Percentiles rank a stretch among this genome's conserved stretches.
These are phyloP conservation scores for Paecilomyces sp. DNA, from an alignment of 2,329 filamentous ascomycete genomes.

Conservation along the genomic window DNA sequence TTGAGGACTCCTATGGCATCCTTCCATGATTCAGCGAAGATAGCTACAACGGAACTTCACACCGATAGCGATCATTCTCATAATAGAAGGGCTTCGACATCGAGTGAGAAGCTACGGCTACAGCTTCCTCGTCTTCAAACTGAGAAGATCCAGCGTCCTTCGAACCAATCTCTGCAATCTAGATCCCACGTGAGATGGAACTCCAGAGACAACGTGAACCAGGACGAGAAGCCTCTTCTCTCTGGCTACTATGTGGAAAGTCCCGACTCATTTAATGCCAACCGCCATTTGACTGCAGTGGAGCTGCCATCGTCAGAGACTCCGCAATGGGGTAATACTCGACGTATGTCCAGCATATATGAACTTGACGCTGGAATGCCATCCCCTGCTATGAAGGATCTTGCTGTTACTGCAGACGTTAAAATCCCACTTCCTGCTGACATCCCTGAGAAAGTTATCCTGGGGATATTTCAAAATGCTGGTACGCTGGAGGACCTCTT, in stretches of 20 bases:
- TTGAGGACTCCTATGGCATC: not conserved
- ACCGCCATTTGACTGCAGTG: not conserved
- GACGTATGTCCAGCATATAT: constrained; percentile 16
- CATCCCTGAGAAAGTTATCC: constrained; percentile 44
- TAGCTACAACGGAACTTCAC: not conserved
- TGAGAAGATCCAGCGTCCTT: not conserved
- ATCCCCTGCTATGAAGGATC: constrained; percentile 7
- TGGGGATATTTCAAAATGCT: constrained; percentile 45
- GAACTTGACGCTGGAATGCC: constrained; percentile 24
- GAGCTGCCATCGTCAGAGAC: not conserved
- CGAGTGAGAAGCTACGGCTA: constrained; percentile 15
- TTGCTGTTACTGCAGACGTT: constrained; percentile 5
- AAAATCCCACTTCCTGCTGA: constrained; percentile 31
- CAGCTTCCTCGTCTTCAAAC: constrained; percentile 19
- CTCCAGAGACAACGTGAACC: not conserved
- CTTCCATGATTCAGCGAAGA: not conserved
- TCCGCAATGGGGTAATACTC: not conserved
- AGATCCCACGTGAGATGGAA: not conserved
- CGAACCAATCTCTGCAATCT: not conserved
- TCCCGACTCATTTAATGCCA: not conserved
- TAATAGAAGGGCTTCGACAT: constrained; percentile 9
- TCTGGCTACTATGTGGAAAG: not conserved
- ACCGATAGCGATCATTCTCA: not conserved
- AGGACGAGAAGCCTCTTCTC: not conserved
- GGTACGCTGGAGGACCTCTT: constrained; percentile 49